Base-by-base conservation (phyloP, 1,284 basidiomycete species). In the Pterulicium gracile region DNA sequence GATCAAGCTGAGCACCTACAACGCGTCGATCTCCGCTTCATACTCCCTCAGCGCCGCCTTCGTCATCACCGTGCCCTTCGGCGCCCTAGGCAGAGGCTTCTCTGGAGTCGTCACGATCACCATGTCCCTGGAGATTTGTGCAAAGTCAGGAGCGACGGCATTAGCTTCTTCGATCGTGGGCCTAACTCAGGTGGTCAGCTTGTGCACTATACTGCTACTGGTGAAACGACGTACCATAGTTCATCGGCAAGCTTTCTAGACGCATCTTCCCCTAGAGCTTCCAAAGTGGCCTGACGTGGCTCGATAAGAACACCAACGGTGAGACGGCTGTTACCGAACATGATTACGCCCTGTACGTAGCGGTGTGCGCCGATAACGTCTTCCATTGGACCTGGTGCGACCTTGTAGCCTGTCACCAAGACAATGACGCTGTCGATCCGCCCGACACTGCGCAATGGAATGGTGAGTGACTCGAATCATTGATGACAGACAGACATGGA, bases 261-360 rank as follows among this genome's bases (percentile, higher is more conserved):
- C 49, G 24, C 49, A 32, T 18, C 60, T 39, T 70, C 57, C 32
- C 70, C 50, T 0, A 44, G 43, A 12, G 56, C 19, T 10, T 40
- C 56, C 0, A 47, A n/a, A n/a, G n/a, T n/a, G n/a, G n/a, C n/a
- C n/a, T n/a, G 27, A 0, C 47, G 49, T 1, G 62, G 64, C 43
- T 73, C 67, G 40, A 73, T 52, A 36, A 73, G 56, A 21, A 69
- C 50, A 1, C 72, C 70, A 3, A 62, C 55, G 47, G 67, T 64
- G 19, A 61, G 56, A 7, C 58, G 62, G 12, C 56, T 62, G 1
- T 61, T 53, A 15, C 72, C 70, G 18, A 71, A 73, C 54, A 74
- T 58, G 23, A 69, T 46, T 4, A 57, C 58, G 0, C 56, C 62
- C 4, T 56, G 48, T 4, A 73, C 56, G 14, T 21, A 23, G 23